These are phyloP conservation scores for Cercospora sp. DNA, from an alignment of 2,329 filamentous ascomycete genomes.

Conservation along the genomic window DNA sequence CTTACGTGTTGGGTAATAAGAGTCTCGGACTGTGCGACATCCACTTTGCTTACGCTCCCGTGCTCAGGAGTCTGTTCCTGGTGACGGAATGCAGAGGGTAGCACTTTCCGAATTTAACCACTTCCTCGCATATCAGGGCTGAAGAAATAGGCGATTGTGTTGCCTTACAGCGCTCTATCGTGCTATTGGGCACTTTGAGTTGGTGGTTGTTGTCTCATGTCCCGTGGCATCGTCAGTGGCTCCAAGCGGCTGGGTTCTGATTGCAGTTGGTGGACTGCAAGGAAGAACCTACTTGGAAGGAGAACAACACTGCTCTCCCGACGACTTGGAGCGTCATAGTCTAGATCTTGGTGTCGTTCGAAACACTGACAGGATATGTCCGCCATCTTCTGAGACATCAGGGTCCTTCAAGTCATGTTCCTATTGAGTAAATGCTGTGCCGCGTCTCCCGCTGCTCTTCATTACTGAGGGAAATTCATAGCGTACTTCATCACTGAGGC, in stretches of 20 bases:
- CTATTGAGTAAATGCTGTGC: not conserved
- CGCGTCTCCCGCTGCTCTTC: not conserved
- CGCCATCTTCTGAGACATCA: not conserved
- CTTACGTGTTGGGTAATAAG: not conserved
- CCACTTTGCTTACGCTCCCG: not conserved
- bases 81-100: not conserved
- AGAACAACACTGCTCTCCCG: not conserved
- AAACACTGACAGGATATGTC: not conserved
- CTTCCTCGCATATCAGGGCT: not conserved
- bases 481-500: too few species aligned
- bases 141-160: not conserved
- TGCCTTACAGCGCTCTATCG: not conserved
- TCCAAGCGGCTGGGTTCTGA: not conserved
- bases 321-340: not conserved
- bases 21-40: not conserved
- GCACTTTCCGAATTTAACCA: not conserved
- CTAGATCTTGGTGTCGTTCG: not conserved
- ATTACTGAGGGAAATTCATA: not conserved
- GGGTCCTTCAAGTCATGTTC: not conserved
- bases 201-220: not conserved
- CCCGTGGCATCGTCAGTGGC: not conserved
- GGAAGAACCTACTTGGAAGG: not conserved
- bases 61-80: not conserved
- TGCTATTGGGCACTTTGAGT: not conserved
- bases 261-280: not conserved